Evolutionary conservation across 495 filamentous ascomycete genomes (phyloP).

Genomic region (Podospora sp.): DNA sequence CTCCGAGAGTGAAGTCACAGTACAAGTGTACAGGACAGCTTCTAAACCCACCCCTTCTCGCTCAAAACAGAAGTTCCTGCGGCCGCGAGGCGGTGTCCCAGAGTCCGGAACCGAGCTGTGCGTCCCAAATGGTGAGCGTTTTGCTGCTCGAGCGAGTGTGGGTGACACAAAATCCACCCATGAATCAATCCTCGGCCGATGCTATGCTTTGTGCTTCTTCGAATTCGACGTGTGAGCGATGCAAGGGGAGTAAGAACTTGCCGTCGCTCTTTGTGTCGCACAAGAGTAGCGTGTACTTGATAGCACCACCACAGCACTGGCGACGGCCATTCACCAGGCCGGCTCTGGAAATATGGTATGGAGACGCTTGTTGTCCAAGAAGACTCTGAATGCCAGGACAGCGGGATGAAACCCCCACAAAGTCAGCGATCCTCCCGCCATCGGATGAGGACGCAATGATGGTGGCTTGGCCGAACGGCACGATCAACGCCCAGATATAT

Average conservation of each 20-base stretch:
- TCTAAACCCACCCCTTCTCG: background rate
- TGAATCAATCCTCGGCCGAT: background rate
- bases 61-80: background rate
- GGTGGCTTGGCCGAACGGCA: background rate
- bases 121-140: background rate
- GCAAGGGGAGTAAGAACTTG: background rate
- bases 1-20: background rate
- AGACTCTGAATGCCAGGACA: no score
- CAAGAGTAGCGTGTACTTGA: no score
- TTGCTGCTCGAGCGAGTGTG: background rate
- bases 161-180: background rate
- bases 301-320: no score
- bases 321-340: no score
- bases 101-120: background rate
- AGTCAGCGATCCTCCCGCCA: background rate
- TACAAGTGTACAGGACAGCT: background rate
- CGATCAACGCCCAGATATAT: background rate
- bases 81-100: background rate
- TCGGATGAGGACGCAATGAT: background rate
- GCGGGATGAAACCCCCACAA: background rate
- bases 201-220: background rate
- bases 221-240: background rate
- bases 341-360: no score
- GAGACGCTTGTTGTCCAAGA: no score
- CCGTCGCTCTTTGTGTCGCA: no score